Base-by-base conservation (phyloP, 306 rosid genomes). In the Castanea crenata region DNA sequence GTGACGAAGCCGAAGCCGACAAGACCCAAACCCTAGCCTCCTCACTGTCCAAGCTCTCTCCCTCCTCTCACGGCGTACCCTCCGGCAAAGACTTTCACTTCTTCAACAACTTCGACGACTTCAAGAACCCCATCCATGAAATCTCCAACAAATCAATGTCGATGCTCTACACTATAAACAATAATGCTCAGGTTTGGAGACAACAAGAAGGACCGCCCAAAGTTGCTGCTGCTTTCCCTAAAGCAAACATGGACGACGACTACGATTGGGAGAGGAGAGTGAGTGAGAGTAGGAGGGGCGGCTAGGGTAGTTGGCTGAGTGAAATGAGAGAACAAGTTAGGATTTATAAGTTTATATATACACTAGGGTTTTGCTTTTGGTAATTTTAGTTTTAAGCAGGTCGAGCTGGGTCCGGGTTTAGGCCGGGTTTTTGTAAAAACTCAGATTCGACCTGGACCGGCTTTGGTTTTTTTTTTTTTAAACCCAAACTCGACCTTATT, bases 111-210 rank as follows among this genome's bases (percentile, higher is more conserved):
- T 91, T 94, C 82, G 87, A 85, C 11, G 91, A 92, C 73, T 92
- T 95, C 85, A 88, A 83, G 32, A 62, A 25, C 59, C 92, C 97
- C 0, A 49, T 90, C 11, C 84, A 79, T 8, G 81, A 86, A 64
- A 86, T 94, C 83, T 73, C 90, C 14, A 41, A 21, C 38, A 86
- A 84, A 65, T 84, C 96, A 1, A 90, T 86, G 59, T 87, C 93
- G n/a, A 85, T 90, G 91, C 91, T 95, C 16, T 84, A 81, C 10
- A 6, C 44, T 38, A 38, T 10, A 46, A 12, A 46, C 54, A 62
- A 83, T 86, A 29, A 81, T 91, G 79, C 87, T n/a, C n/a, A n/a
- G n/a, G n/a, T n/a, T n/a, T n/a, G n/a, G 97, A 90, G 91, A 86
- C 49, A n/a, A n/a, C n/a, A 46, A 46, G 16, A 46, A 76, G 11